Evolutionary conservation across 2,329 filamentous ascomycete species (phyloP), one percentile per base, ranked within the genome.

Genomic region (Chaetomium sp.): DNA sequence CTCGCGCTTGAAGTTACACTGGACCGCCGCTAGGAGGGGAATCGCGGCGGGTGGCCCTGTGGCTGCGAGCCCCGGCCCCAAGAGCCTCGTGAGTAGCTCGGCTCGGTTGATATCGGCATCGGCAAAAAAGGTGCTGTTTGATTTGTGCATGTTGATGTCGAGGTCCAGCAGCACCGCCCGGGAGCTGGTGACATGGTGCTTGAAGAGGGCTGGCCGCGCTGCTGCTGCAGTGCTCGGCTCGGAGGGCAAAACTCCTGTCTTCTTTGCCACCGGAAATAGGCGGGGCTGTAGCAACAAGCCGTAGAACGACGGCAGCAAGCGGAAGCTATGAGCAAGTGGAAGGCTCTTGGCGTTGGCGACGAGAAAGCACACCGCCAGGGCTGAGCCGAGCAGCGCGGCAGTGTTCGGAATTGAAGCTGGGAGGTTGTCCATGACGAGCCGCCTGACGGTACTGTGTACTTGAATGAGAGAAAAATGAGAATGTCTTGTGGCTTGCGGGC

Each of bases 51-150:
- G 10, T 14, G 45, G 45, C 7, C 35, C 35, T 32, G 14, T 9
- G 47, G 47, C 11, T 7, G 38, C 49, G 11, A 51, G 40, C 9
- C 40, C 49, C 10, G 3, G 5, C 32, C 27, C n/a, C 27, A 51
- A 19, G 32, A 19, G 40, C 10, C 32, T 35, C 7, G 49, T 43
- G 7, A 51, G 33, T 41, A 51, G 49, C 38, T 41, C 49, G 36
- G 49, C 49, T 14, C 49, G 49, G 38, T 12, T 51, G 49, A 43
- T 51, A 41, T 51, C 49, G 49, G 49, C 49, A 34, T 51, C 49
- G 38, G 49, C 49, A 19, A 51, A 51, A 11, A 51, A 51, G 38
- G 49, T 51, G 49, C 49, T 51, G 49, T 51, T 51, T 37, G 49
- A 51, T 36, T 51, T 51, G 49, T 51, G 49, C 10, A 51, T 35